Base-by-base conservation (phyloP, 257 asterid species). In the Verbascum thapsus region DNA sequence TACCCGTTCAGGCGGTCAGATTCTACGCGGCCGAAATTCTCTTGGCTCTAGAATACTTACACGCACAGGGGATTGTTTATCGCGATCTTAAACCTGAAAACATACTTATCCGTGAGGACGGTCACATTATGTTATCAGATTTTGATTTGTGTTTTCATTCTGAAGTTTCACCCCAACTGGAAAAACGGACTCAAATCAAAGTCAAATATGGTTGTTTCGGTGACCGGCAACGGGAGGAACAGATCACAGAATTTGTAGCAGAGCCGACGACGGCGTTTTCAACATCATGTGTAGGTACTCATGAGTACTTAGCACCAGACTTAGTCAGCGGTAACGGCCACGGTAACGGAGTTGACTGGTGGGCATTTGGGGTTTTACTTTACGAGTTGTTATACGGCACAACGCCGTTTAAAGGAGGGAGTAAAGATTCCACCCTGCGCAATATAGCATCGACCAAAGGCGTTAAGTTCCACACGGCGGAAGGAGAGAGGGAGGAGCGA, bases 321-420 rank as follows among this genome's bases (percentile, higher is more conserved):
- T 2, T 91, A 8, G 83, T 91, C 0, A 38, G 52, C 60, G 91
- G 96, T 0, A 66, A 66, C 76, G 98, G 98, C 15, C 96, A 88
- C 68, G 95, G 98, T 0, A 91, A 84, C 73, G 95, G 98, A 0
- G 98, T 91, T 0, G 98, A 91, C 49, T 91, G 96, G 98, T 91
- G 98, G 96, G 98, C 95, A 0, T 88, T 91, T 19, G 96, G 98
- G 60, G 84, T 91, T 0, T 62, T 91, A 67, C 64, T 88, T 0
- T 91, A 84, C 61, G 98, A 91, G 61, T 67, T 91, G 2, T 7
- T 91, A 38, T 67, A 71, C 42, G 98, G 98, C 0, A 74, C 83
- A 57, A 91, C 98, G 37, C 96, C 96, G 72, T 91, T 84, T 52
- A 88, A 88, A 17, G 98, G 96, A 0, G 73, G 77, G 52, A 88